Evolutionary conservation across 2,329 filamentous ascomycete genomes (phyloP), one percentile per base, ranked within the genome.

Genomic region (Epichloe bromicola): DNA sequence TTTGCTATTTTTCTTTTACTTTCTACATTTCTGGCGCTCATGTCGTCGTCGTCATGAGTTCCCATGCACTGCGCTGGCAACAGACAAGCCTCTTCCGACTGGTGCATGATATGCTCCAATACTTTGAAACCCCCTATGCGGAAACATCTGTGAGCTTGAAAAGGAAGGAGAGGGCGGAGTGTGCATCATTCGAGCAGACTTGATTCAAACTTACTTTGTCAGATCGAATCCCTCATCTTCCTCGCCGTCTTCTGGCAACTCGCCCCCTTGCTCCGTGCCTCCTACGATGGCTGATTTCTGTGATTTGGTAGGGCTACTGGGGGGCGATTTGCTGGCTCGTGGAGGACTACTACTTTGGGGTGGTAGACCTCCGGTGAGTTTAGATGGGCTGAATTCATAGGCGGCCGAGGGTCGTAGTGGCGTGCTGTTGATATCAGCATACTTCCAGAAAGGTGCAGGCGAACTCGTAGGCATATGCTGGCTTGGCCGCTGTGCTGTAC

Each of bases 401-500:
- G 69, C 65, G 0, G 65, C 60, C 4, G 67, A 58, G 14, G 72
- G 67, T 58, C 73, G 72, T 49, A 86, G 70, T 2, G 86, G 86
- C 2, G 86, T 90, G 65, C 82, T 87, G 26, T 79, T 78, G 53
- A 88, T 78, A 57, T 89, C 85, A 40, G 85, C 82, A 65, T 86
- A 93, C 65, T 87, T 89, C 88, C 88, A 94, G 66, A 94, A 93
- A 0, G 87, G 86, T 1, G 88, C 88, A 0, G 88, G 88, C 34
- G 85, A 89, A 58, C 84, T 88, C 44, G 88, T 89, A 36, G 87
- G 86, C 78, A 91, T 88, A 64, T 88, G 87, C 61, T 89, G 85
- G 61, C 85, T 90, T 10, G 88, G 88, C 51, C 86, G 75, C 62
- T 90, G 85, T 5, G 85, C 81, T 5, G 87, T 91, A 60, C 85